phyloP scores from a whole-genome alignment of 1,284 basidiomycete genomes.

The Heterobasidion annosum region DNA sequence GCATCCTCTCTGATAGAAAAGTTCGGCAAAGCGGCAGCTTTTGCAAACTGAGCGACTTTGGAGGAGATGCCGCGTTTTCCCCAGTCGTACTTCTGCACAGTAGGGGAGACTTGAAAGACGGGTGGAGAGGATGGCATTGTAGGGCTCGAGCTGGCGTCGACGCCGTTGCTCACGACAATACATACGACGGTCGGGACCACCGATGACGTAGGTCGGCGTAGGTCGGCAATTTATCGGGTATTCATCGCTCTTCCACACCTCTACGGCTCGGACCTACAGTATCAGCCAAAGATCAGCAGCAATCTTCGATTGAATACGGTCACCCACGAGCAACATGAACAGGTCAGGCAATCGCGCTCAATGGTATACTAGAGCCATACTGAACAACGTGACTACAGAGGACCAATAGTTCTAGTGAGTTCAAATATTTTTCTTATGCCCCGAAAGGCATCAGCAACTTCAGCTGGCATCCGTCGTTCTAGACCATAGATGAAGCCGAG shows the following conservation, averaged over 20 bases:
- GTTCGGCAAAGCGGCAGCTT: slow-evolving; percentile 28
- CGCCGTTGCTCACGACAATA: neutral
- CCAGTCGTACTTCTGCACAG: slow-evolving; percentile 70
- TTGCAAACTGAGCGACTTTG: slow-evolving; percentile 52
- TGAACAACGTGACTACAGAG: slow-evolving; percentile 2
- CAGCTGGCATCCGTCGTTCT: neutral
- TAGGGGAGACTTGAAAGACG: slow-evolving; percentile 66
- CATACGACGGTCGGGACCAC: neutral
- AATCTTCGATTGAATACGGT: neutral
- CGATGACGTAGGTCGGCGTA: too few relatives aligned
- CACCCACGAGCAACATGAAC: neutral
- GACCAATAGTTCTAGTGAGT: slow-evolving; percentile 10
- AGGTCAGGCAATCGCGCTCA: neutral
- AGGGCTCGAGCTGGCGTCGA: neutral
- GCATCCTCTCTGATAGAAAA: slow-evolving; percentile 44
- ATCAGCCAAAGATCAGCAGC: too few relatives aligned
- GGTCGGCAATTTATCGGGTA: too few relatives aligned
- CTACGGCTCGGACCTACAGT: too few relatives aligned
- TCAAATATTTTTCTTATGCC: neutral
- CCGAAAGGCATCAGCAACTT: neutral
- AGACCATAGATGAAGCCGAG: slow-evolving; percentile 37
- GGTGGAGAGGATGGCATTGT: slow-evolving; percentile 6
- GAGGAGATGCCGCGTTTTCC: slow-evolving; percentile 55
- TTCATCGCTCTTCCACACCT: too few relatives aligned
- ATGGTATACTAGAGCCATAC: neutral